Percentiles rank a stretch among this genome's conserved stretches.
Evolutionary conservation across 768 basidiomycete genomes (phyloP).

Genomic region (Lyophyllum atratum): DNA sequence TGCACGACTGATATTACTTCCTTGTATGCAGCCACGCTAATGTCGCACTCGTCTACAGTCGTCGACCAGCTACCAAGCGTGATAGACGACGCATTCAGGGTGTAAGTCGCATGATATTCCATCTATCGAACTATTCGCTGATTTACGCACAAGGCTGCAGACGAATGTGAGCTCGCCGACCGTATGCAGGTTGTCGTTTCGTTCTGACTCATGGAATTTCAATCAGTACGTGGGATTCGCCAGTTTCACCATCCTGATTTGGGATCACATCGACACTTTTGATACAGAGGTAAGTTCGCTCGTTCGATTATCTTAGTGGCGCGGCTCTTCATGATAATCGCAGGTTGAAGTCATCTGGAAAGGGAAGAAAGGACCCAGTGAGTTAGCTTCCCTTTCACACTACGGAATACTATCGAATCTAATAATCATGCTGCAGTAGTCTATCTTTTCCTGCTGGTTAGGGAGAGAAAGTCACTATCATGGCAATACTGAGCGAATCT

Average conservation of each 20-base stretch:
- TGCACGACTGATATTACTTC: no score
- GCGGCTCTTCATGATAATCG: not conserved
- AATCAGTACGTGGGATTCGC: constrained; percentile 52
- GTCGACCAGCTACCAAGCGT: no score
- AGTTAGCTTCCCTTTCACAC: constrained; percentile 18
- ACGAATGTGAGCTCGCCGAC: no score
- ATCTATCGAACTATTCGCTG: no score
- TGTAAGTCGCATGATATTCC: no score
- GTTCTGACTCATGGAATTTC: not conserved
- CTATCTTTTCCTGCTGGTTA: constrained; percentile 46
- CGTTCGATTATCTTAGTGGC: not conserved
- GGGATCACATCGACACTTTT: constrained; percentile 60
- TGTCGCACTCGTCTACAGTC: no score
- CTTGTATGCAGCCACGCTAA: no score
- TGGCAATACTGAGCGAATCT: not conserved
- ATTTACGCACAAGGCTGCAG: no score
- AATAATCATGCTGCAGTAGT: constrained; percentile 38
- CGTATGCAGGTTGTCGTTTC: no score
- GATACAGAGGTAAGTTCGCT: constrained; percentile 37
- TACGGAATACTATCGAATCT: not conserved
- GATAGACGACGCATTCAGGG: no score
- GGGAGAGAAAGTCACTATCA: constrained; percentile 6
- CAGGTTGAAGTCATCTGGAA: constrained; percentile 58
- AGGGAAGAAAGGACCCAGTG: constrained; percentile 45
- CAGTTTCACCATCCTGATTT: constrained; percentile 52